Evolutionary conservation across 2,329 filamentous ascomycete genomes (phyloP), one percentile per base, ranked within the genome.

Genomic region (Scedosporium dehoogii): DNA sequence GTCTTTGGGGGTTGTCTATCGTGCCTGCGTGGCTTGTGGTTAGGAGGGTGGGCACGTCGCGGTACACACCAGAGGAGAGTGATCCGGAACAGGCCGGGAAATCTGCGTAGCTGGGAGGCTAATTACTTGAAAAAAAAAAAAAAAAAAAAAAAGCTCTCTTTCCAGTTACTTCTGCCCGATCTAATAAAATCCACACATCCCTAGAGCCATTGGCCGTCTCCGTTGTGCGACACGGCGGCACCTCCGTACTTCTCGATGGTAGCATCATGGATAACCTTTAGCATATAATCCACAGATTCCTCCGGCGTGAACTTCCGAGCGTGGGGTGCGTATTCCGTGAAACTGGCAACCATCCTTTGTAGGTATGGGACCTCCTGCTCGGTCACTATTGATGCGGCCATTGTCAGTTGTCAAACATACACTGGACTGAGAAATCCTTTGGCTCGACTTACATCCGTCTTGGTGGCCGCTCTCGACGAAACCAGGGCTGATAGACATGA

Each of bases 21-120:
- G 66, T 79, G 2, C 88, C 88, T 0, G 86, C 85, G 0, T 91
- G 87, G 88, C 67, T 88, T 16, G 84, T 91, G 10, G 33, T 38
- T 14, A 38, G 33, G 33, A 12, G 10, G 33, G 33, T 38, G 2
- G 33, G 33, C 33, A 38, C 33, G 4, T 38, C 33, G 33, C 33
- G 33, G 2, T 38, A 38, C 33, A 38, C 33, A 10, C 33, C 33
- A 2, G 33, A 38, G 33, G 33, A 38, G 33, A 38, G 33, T 38
- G 33, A 38, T 38, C 33, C 33, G 33, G 33, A 38, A 38, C 33
- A 12, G 33, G 9, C 10, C 4, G 33, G 10, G 33, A 38, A 38
- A 14, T 38, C 33, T 10, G 33, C 33, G 33, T 38, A 38, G 33
- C 33, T 12, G 33, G 6, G 10, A 38, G 33, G 4, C 10, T 9